Base-by-base conservation (phyloP, 2,329 filamentous ascomycete species). In the Huntiella moniliformis region DNA sequence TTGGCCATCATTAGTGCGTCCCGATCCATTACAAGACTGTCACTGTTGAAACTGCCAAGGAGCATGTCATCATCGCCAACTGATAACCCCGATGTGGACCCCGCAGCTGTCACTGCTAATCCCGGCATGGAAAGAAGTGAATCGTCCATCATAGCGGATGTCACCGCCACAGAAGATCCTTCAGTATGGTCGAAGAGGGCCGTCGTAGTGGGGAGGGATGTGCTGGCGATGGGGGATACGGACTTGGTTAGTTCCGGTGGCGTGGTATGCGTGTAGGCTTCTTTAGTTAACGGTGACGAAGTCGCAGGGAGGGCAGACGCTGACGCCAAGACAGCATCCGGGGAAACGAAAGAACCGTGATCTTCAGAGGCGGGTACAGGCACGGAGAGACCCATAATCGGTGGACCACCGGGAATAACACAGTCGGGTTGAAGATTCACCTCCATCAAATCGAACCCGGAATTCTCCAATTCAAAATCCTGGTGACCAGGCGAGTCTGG, bases 171-270 rank as follows among this genome's bases (percentile, higher is more conserved):
- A 13, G 33, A 34, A 10, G 50, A 44, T 36, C 47, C 62, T 36
- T 63, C 58, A 37, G 69, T 65, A 48, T 64, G 56, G 37, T 69
- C 63, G 52, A 69, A 72, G 56, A 64, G 69, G 38, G 60, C 63
- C n/a, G 56, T 18, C 2, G 11, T 28, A 28, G 22, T 18, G 15
- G 17, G 17, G 28, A 12, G 17, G 38, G 15, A 33, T 11, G 13
- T 41, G n/a, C 38, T 54, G 4, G 65, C 60, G 22, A 68, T 68
- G 3, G 73, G 72, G 17, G 73, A 76, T 11, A 71, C 71, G 16
- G 72, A 73, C 50, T 72, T 67, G n/a, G 73, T 75, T 28, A 77
- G 67, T 50, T 71, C 72, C 1, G 73, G 73, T 4, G 72, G 71
- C 3, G 73, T 73, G 57, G 69, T 71, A 7, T 28, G 22, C 8